Evolutionary conservation across 768 basidiomycete species (phyloP), one percentile per base, ranked within the genome.

Genomic region (Exidia glandulosa): DNA sequence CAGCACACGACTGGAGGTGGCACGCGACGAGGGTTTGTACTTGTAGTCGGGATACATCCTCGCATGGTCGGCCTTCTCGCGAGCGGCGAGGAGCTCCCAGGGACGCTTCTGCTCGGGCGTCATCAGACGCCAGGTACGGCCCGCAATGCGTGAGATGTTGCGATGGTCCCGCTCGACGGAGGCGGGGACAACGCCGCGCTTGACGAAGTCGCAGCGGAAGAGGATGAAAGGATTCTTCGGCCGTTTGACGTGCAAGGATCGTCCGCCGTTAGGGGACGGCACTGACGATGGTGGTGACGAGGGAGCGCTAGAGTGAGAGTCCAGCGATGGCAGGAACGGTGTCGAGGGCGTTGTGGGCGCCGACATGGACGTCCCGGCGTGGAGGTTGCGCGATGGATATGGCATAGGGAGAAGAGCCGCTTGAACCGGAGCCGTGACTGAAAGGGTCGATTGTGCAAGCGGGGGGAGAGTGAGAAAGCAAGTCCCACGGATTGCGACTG

Each of bases 211-310:
- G 67, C 82, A 86, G 45, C 88, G 79, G 68, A 88, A 90, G 62
- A 90, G 79, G 63, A 90, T 88, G 72, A 90, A 90, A 0, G 87
- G 84, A 69, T 90, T 90, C 16, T 84, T 75, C 0, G 87, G 87
- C 30, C 88, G 81, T 19, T 85, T 84, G 37, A 88, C 79, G 66
- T 88, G 87, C 41, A 19, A 23, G 12, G 16, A 23, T 14, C 41
- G 6, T 45, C 12, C 19, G 12, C 16, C 41, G 9, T 12, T 23
- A 19, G 41, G 19, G 23, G 41, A 45, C 9, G 9, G 6, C 16
- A 23, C 7, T 6, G 41, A 45, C 16, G 41, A 45, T 14, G 41
- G 19, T 14, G 41, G 41, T 19, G 41, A 45, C 5, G 41, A 45
- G 6, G 41, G 41, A 23, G 41, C 7, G 19, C 19, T 19, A 23